These are phyloP conservation scores for Alternaria metachromatica DNA, from an alignment of 2,329 filamentous ascomycete genomes.

Conservation along the genomic window DNA sequence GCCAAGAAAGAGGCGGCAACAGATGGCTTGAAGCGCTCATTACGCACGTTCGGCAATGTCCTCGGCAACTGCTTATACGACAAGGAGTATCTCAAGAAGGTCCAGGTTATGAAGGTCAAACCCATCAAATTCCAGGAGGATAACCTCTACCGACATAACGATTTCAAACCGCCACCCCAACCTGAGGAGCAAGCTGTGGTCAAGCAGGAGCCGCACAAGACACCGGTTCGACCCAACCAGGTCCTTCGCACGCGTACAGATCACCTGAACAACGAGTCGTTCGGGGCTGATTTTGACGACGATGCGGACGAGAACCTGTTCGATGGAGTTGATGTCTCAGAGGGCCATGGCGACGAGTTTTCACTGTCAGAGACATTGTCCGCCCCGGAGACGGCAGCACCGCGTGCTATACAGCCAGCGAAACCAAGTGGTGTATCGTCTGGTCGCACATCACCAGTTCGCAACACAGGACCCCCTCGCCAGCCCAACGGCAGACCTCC, in stretches of 20 bases:
- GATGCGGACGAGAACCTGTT: constrained; percentile 62
- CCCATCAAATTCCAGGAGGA: constrained; percentile 79
- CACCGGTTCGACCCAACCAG: constrained; percentile 30
- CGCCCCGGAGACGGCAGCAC: constrained; percentile 19
- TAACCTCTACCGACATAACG: constrained; percentile 81
- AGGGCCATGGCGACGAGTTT: constrained; percentile 69
- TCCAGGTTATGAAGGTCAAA: constrained; percentile 85
- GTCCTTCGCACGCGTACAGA: constrained; percentile 37
- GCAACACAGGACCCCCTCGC: constrained; percentile 26
- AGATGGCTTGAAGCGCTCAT: constrained; percentile 85
- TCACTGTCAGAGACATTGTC: constrained; percentile 35
- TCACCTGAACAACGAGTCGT: constrained; percentile 43
- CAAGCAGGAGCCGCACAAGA: constrained; percentile 37
- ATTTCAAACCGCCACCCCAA: constrained; percentile 63
- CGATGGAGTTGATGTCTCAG: constrained; percentile 63
- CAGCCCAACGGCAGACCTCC: constrained; percentile 31
- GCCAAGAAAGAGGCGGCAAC: constrained; percentile 98
- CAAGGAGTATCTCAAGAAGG: constrained; percentile 87
- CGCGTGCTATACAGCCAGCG: constrained; percentile 18
- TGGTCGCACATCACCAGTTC: constrained; percentile 29
- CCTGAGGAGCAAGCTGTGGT: constrained; percentile 38
- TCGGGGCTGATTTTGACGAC: constrained; percentile 58
- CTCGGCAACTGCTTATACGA: constrained; percentile 99
- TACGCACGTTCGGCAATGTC: constrained; percentile 94
- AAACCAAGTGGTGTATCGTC: constrained; percentile 25